A percentile compares a stretch with the other conserved stretches of the same genome.
These are phyloP conservation scores for Heterobasidion occidentale DNA, from an alignment of 1,284 basidiomycete species.

Conservation along the genomic window DNA sequence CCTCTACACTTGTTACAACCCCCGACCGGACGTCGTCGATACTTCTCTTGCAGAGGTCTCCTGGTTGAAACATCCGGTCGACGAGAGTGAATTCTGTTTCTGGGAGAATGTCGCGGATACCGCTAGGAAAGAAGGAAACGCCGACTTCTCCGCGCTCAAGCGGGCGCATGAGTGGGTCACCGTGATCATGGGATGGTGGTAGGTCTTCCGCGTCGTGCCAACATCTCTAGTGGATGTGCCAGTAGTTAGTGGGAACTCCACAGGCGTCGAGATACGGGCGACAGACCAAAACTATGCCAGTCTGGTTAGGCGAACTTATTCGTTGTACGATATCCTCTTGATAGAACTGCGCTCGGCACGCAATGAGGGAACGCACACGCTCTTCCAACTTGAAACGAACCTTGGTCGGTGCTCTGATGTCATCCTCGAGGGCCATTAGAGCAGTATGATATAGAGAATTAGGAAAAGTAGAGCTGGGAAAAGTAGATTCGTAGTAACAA, in stretches of 20 bases:
- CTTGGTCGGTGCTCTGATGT: constrained; percentile 12
- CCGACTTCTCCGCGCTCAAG: constrained; percentile 77
- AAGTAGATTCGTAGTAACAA: neutral
- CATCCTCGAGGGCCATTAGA: constrained; percentile 9
- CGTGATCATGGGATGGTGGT: constrained; percentile 32
- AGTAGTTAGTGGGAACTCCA: constrained; percentile 1
- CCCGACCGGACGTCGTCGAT: constrained; percentile 73
- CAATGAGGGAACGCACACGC: neutral
- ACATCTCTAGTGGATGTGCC: constrained; percentile 43
- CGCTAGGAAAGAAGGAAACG: constrained; percentile 59
- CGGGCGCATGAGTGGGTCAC: constrained; percentile 71
- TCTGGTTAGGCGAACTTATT: constrained; percentile 30
- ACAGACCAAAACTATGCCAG: constrained; percentile 50
- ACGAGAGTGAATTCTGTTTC: constrained; percentile 68
- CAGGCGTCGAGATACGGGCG: neutral
- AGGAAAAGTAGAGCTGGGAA: neutral
- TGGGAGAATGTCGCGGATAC: constrained; percentile 60
- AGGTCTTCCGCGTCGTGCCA: constrained; percentile 78
- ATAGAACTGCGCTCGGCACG: constrained; percentile 45
- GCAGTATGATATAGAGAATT: neutral
- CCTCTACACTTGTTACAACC: constrained; percentile 57
- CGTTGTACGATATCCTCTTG: constrained; percentile 68
- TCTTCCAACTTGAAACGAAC: neutral
- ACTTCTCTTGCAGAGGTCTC: constrained; percentile 80
- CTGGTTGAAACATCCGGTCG: constrained; percentile 73